Percentiles rank a stretch among this genome's conserved stretches.
Evolutionary conservation across 2,329 filamentous ascomycete genomes (phyloP).

Genomic region (Calycina marina): DNA sequence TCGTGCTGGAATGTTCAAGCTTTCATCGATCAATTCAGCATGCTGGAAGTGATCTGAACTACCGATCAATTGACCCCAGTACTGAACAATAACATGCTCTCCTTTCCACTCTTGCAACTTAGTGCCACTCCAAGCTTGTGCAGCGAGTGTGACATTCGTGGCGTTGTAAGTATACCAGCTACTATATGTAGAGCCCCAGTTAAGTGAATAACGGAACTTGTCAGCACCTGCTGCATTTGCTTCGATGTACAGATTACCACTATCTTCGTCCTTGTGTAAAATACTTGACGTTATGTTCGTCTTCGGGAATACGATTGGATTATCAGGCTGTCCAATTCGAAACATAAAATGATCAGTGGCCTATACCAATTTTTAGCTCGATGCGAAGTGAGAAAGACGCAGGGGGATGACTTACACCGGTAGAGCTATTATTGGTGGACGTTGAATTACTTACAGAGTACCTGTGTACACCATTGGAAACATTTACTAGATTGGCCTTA

Average conservation of each 20-base stretch:
- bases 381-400: too few relatives aligned
- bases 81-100: constrained; percentile 47
- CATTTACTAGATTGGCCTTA: constrained; percentile 35
- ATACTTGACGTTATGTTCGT: constrained; percentile 41
- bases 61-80: constrained; percentile 43
- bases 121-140: constrained; percentile 42
- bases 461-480: constrained; percentile 45
- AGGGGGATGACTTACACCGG: too few relatives aligned
- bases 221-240: constrained; percentile 47
- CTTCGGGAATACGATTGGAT: constrained; percentile 42
- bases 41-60: constrained; percentile 47
- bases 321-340: constrained; percentile 40
- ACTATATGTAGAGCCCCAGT: constrained; percentile 45
- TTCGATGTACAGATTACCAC: constrained; percentile 32
- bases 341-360: constrained; percentile 46
- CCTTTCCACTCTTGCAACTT: constrained; percentile 42
- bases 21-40: constrained; percentile 33
- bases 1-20: too few relatives aligned
- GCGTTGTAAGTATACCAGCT: constrained; percentile 40
- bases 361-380: constrained; percentile 28
- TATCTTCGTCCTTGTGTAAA: constrained; percentile 31
- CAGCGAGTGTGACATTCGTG: constrained; percentile 31
- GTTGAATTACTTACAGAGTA: constrained; percentile 40
- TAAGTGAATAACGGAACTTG: constrained; percentile 46
- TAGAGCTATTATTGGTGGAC: too few relatives aligned